Base-by-base conservation (phyloP, 2,329 filamentous ascomycete genomes). In the Trichoderma koningii region DNA sequence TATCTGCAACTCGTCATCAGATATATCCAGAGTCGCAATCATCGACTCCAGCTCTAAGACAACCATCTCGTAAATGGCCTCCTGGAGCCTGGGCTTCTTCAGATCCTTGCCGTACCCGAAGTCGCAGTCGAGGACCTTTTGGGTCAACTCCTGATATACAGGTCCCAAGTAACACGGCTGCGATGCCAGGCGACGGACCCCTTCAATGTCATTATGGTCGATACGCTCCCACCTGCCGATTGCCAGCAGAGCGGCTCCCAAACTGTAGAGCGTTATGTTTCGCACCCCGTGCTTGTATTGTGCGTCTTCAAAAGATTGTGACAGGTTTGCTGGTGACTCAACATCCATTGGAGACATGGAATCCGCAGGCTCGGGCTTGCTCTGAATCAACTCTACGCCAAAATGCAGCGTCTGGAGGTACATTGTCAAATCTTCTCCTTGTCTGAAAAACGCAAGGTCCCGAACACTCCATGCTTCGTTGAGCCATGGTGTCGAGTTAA, bases 21-120 rank as follows among this genome's bases (percentile, higher is more conserved):
- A 60, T 7, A 60, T 51, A 28, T 60, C 56, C 2, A 60, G 45
- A 4, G 45, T 51, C 9, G 56, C 56, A 51, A 60, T 60, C 56
- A 60, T 60, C 30, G 45, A 51, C 45, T 60, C 56, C 9, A 60
- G 21, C 15, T 60, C 45, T 5, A 60, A 23, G 4, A 51, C 7
- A 3, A 60, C 56, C 21, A 7, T 42, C 17, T 60, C 56, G 17
- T 60, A 60, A 10, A 60, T 28, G 2, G 56, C 56, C 7, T 60
- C 45, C 21, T 51, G 56, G 19, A 60, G 56, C 7, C 45, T 60
- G 2, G 56, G 56, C 45, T 60, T 60, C 34, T 60, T 60, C 56
- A 60, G 6, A 42, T 60, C 56, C 9, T 51, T 60, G 1, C 56
- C 56, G 28, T 60, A 28, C 34, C 56, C 56, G 28, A 60, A 60